Evolutionary conservation across 257 asterid species (phyloP).

Genomic region (Jacaranda mimosifolia): DNA sequence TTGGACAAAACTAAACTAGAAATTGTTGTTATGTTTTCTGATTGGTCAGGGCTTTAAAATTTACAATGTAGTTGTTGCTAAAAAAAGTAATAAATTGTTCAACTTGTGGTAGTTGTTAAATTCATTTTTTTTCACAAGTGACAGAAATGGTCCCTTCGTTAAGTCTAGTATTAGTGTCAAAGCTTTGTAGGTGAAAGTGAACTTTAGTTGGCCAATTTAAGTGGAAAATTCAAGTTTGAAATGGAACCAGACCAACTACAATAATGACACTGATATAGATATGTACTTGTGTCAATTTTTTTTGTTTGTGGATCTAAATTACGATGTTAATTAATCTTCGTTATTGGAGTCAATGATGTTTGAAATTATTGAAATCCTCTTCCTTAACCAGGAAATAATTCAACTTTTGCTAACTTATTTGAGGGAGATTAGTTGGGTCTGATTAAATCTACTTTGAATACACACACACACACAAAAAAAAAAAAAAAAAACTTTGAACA

Average conservation of each 20-base stretch:
- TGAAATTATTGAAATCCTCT: neutral
- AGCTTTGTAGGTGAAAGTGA: constrained; percentile 15
- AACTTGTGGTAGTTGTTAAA: neutral
- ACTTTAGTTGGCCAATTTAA: neutral
- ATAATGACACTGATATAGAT: neutral
- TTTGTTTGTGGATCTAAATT: neutral
- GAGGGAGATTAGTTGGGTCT: no score
- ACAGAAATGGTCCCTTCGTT: neutral
- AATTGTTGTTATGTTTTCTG: no score
- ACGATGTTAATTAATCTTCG: constrained; percentile 9
- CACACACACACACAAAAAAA: no score
- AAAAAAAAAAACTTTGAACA: no score
- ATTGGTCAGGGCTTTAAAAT: no score
- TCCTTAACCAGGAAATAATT: no score
- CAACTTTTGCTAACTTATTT: no score
- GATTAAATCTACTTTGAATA: no score
- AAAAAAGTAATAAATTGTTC: neutral
- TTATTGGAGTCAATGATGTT: neutral
- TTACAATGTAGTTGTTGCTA: neutral
- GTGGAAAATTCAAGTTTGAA: constrained; percentile 1
- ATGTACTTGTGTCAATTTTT: neutral
- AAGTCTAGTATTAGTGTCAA: constrained; percentile 2
- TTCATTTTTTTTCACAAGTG: neutral
- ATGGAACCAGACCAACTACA: constrained; percentile 8
- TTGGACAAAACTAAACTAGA: no score